These are phyloP conservation scores for Moelleriella libera DNA, from an alignment of 2,329 filamentous ascomycete genomes.

Conservation along the genomic window DNA sequence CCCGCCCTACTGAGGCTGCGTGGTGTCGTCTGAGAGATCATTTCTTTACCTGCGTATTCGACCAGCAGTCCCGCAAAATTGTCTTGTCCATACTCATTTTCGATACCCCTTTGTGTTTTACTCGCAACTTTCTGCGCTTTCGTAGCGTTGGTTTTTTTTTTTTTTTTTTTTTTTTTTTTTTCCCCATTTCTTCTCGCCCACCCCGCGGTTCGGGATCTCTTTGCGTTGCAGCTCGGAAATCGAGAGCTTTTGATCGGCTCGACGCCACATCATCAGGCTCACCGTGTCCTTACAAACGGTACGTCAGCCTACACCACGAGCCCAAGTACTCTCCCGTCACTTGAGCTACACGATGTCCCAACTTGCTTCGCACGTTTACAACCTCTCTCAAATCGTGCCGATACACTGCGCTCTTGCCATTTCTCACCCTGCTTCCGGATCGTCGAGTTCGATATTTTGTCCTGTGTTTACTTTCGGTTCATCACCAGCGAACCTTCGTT, in stretches of 20 bases:
- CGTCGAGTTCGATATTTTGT: too few relatives aligned
- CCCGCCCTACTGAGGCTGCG: conserved; percentile 2
- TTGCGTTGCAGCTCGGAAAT: background rate
- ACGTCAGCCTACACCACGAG: background rate
- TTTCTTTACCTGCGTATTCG: background rate
- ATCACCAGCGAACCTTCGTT: too few relatives aligned
- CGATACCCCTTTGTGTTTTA: conserved; percentile 7
- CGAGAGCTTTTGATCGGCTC: too few relatives aligned
- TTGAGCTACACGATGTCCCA: too few relatives aligned
- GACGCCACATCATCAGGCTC: background rate
- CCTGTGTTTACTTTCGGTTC: too few relatives aligned
- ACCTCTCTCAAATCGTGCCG: too few relatives aligned
- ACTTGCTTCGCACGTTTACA: too few relatives aligned
- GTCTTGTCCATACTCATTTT: conserved; percentile 1
- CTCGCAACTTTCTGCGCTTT: conserved; percentile 5
- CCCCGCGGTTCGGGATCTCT: too few relatives aligned
- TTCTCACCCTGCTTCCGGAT: too few relatives aligned
- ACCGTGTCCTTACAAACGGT: background rate
- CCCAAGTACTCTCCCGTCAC: too few relatives aligned
- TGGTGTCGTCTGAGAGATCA: background rate
- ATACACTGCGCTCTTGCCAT: too few relatives aligned
- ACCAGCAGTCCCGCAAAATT: conserved; percentile 1
- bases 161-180: conserved; percentile 4
- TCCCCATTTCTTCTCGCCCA: background rate
- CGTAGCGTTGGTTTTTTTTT: conserved; percentile 4